Evolutionary conservation across 768 basidiomycete species (phyloP).

Genomic region (Phaeolepiota aurea): DNA sequence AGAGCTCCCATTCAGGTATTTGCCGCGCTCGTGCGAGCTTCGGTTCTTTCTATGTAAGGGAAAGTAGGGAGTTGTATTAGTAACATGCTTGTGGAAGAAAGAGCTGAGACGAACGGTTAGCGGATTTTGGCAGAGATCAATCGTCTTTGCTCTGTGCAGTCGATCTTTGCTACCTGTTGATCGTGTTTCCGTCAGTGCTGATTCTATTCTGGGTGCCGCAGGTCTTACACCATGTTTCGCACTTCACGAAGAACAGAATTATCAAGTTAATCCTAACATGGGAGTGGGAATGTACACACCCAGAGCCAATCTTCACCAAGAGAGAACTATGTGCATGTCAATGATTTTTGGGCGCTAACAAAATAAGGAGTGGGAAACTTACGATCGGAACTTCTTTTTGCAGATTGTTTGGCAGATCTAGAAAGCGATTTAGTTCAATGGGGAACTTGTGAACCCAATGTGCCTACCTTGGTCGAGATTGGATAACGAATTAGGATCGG

Average conservation of each 20-base stretch:
- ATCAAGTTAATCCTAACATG: not conserved
- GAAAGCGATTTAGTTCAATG: too few relatives aligned
- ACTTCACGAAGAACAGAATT: too few relatives aligned
- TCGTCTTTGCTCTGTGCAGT: constrained; percentile 75
- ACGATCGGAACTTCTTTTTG: constrained; percentile 91
- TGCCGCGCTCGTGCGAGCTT: constrained; percentile 88
- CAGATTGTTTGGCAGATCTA: constrained; percentile 93
- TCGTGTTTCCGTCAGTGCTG: not conserved
- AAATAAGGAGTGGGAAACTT: constrained; percentile 20
- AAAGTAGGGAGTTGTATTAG: not conserved
- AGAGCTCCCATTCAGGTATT: constrained; percentile 97
- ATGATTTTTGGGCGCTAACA: constrained; percentile 3
- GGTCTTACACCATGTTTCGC: constrained; percentile 94
- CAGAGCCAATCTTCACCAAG: constrained; percentile 93
- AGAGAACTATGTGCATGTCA: constrained; percentile 49
- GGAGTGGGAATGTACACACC: constrained; percentile 38
- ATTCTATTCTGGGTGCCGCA: too few relatives aligned
- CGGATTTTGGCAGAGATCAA: constrained; percentile 96
- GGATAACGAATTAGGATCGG: constrained; percentile 89
- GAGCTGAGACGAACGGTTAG: constrained; percentile 55
- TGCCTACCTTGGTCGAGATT: constrained; percentile 85
- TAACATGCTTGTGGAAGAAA: not conserved
- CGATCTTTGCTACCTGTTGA: constrained; percentile 74
- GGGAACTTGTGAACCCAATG: not conserved
- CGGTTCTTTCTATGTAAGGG: constrained; percentile 76